Evolutionary conservation across 2,329 filamentous ascomycete genomes (phyloP), one percentile per base, ranked within the genome.

Genomic region (Colletotrichum viniferum): DNA sequence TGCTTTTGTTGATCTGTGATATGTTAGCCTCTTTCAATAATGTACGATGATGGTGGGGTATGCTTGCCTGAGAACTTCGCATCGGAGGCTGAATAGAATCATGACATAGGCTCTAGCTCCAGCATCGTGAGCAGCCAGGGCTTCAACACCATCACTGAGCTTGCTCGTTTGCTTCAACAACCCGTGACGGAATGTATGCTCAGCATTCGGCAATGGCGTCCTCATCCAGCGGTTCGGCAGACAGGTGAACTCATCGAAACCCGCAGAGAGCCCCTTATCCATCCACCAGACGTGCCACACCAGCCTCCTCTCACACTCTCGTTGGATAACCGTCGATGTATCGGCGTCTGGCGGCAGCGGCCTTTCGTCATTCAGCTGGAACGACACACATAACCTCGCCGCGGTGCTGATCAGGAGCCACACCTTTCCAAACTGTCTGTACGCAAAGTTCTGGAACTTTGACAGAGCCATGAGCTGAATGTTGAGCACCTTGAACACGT

Each of bases 361-460:
- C 2, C 48, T 28, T 10, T 74, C 71, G 13, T 70, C 66, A 10
- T 74, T 74, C 24, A 74, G 66, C 48, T 74, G 71, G n/a, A 70
- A 74, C 5, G 66, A 64, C 26, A 74, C 60, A 1, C 58, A 62
- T 24, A 70, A 4, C 58, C 71, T 32, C 2, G 71, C 66, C 26
- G 71, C 65, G 7, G 60, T 74, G 43, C 71, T 63, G n/a, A 74
- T 60, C 1, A 74, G 43, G 14, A 74, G 43, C 71, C 71, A 74
- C 7, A 65, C 48, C 16, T 74, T 74, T 8, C 71, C 71, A 9
- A 74, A 70, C 21, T 74, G 71, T 26, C 71, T 14, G 28, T 74
- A 74, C 24, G 71, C 71, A 4, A 70, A 74, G 48, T 74, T 74
- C 4, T 74, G 71, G 2, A 74, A 74, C 60, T 63, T 74, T 26